Percentiles rank a stretch among this genome's conserved stretches.
Evolutionary conservation across 805 yeast genomes (phyloP).

Genomic region (Tetrapisispora phaffii): DNA sequence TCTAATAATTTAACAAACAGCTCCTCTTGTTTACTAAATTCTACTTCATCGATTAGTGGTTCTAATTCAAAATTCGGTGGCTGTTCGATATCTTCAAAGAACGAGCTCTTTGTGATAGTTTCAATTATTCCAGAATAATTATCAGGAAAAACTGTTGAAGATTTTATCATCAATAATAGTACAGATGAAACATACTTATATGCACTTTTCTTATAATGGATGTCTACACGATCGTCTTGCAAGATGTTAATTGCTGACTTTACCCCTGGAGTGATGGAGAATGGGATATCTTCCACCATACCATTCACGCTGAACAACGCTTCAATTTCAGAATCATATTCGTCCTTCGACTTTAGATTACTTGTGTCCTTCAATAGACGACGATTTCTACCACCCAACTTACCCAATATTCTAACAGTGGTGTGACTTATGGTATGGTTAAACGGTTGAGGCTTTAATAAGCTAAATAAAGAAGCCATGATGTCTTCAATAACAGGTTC

Average conservation of each 20-base stretch:
- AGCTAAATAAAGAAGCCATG: conserved; percentile 86
- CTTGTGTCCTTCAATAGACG: conserved; percentile 69
- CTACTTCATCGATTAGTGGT: conserved; percentile 37
- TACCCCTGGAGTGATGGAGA: conserved; percentile 77
- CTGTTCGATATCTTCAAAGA: conserved; percentile 17
- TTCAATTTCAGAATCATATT: conserved; percentile 55
- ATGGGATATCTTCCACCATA: conserved; percentile 46
- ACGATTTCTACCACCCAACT: conserved; percentile 92
- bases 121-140: conserved; percentile 36
- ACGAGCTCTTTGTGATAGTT: conserved; percentile 38
- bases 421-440: conserved; percentile 94
- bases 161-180: conserved; percentile 51
- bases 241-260: conserved; percentile 66
- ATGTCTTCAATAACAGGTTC: conserved; percentile 95
- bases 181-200: conserved; percentile 60
- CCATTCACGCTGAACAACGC: conserved; percentile 69
- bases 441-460: conserved; percentile 84
- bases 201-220: conserved; percentile 68
- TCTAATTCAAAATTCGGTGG: conserved; percentile 33
- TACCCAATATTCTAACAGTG: conserved; percentile 85
- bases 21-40: conserved; percentile 52
- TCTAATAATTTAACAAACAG: conserved; percentile 56
- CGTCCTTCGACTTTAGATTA: conserved; percentile 46
- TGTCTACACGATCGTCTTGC: conserved; percentile 48
- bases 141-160: conserved; percentile 33